phyloP scores from a whole-genome alignment of 306 rosid genomes.

The Quercus alba region DNA sequence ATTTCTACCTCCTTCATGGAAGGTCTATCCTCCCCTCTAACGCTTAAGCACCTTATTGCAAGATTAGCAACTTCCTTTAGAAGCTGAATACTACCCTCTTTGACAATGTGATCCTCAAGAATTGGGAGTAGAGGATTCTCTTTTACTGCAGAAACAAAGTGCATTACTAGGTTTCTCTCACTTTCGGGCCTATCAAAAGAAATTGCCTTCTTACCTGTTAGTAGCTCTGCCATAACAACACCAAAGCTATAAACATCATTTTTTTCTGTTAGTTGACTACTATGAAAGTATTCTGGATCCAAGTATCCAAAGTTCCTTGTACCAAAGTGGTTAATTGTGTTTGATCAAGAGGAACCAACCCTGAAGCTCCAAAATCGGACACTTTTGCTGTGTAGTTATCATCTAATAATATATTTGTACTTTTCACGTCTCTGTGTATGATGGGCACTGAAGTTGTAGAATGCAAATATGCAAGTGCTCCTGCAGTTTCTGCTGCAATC shows the following conservation, averaged over 20 bases:
- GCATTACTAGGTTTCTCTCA: conserved; percentile 32
- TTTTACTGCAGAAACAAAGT: conserved; percentile 33
- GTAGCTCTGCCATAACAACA: conserved; percentile 35
- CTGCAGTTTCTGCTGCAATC: conserved; percentile 40
- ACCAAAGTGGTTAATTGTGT: conserved; percentile 38
- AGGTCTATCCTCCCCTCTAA: conserved; percentile 14
- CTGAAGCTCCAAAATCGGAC: conserved; percentile 53
- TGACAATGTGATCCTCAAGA: conserved; percentile 21
- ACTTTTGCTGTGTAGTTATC: conserved; percentile 31
- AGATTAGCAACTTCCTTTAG: conserved; percentile 31
- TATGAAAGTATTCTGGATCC: conserved; percentile 43
- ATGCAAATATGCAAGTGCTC: conserved; percentile 47
- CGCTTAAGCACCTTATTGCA: conserved; percentile 29
- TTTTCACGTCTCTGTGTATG: conserved; percentile 55
- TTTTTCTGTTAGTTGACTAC: conserved; percentile 47
- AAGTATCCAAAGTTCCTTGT: conserved; percentile 53
- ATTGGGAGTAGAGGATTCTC: conserved; percentile 28
- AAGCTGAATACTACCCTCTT: conserved; percentile 18
- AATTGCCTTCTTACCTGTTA: conserved; percentile 40
- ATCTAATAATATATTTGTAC: conserved; percentile 44
- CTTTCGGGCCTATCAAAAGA: conserved; percentile 29
- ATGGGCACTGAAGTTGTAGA: conserved; percentile 41
- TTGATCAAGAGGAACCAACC: conserved; percentile 40
- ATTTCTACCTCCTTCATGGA: conserved; percentile 52
- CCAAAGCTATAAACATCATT: conserved; percentile 53